phyloP scores from a whole-genome alignment of 2,329 filamentous ascomycete species.

The Aspergillus melleus region DNA sequence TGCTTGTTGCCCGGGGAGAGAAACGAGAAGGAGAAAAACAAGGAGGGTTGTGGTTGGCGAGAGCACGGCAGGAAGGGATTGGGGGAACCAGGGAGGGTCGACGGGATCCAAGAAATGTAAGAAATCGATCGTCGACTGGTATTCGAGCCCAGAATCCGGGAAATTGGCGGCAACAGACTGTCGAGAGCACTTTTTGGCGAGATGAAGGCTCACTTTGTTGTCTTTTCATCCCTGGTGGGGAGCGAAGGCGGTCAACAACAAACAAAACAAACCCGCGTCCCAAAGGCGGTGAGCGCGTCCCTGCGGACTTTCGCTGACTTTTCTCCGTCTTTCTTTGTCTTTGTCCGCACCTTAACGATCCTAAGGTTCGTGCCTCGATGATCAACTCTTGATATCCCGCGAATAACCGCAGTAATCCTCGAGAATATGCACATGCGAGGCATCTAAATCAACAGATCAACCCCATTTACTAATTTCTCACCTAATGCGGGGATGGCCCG shows the following conservation, averaged over 20 bases:
- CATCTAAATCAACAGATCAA: not conserved
- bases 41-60: conserved; percentile 7
- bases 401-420: not conserved
- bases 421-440: not conserved
- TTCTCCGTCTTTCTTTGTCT: not conserved
- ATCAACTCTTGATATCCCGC: not conserved
- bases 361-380: not conserved
- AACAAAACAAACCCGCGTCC: conserved; percentile 39
- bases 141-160: not conserved
- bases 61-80: not conserved
- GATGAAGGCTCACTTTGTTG: conserved; percentile 51
- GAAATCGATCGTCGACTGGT: not conserved
- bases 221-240: conserved; percentile 46
- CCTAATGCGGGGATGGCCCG: conserved; percentile 27
- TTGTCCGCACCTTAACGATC: not conserved
- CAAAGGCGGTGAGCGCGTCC: conserved; percentile 32
- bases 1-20: conserved; percentile 23
- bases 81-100: not conserved
- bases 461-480: not conserved
- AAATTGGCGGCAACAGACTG: not conserved
- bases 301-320: conserved; percentile 9
- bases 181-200: conserved; percentile 20
- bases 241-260: conserved; percentile 45
- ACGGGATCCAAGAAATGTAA: not conserved
- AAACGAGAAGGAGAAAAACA: conserved; percentile 17